A percentile compares a stretch with the other conserved stretches of the same genome.
These are phyloP conservation scores for Licmophora abbreviata DNA, from an alignment of 108 stramenopile species.

Conservation along the genomic window DNA sequence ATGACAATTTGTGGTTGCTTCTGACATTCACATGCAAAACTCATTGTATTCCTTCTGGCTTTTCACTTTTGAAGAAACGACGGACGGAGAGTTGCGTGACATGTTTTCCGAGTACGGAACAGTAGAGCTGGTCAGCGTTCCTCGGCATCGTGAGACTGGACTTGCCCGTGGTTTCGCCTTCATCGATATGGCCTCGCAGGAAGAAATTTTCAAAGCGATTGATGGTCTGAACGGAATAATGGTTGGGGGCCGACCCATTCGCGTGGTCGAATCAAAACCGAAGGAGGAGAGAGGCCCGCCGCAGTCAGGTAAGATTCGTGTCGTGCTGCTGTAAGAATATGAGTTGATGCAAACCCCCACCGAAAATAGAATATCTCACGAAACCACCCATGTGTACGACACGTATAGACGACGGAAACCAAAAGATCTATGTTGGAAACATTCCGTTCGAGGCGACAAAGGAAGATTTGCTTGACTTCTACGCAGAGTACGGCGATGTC, in stretches of 20 bases:
- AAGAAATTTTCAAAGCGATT: constrained; percentile 51
- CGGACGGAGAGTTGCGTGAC: constrained; percentile 29
- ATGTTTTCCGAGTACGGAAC: constrained; percentile 36
- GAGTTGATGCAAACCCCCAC: not conserved
- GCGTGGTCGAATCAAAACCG: constrained; percentile 54
- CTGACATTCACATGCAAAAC: not conserved
- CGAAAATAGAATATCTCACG: too few species aligned
- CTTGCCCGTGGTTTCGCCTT: constrained; percentile 71
- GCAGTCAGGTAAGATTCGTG: not conserved
- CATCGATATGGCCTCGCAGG: constrained; percentile 67
- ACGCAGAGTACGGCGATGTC: constrained; percentile 37
- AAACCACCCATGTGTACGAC: not conserved
- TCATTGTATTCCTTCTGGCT: not conserved
- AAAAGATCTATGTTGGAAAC: constrained; percentile 54
- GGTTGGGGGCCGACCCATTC: constrained; percentile 50
- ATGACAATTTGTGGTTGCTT: not conserved
- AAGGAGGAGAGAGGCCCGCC: constrained; percentile 21
- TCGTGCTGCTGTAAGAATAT: not conserved
- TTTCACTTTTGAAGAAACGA: constrained; percentile 20
- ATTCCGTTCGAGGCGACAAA: constrained; percentile 38
- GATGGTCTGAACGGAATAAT: constrained; percentile 39
- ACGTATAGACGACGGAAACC: not conserved
- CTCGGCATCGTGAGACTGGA: constrained; percentile 12
- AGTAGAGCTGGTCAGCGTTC: constrained; percentile 30
- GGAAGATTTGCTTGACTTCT: constrained; percentile 32